Percentiles rank a stretch among this genome's conserved stretches.
These are phyloP conservation scores for Stevia rebaudiana DNA, from an alignment of 140 eudicot genomes.

Conservation along the genomic window DNA sequence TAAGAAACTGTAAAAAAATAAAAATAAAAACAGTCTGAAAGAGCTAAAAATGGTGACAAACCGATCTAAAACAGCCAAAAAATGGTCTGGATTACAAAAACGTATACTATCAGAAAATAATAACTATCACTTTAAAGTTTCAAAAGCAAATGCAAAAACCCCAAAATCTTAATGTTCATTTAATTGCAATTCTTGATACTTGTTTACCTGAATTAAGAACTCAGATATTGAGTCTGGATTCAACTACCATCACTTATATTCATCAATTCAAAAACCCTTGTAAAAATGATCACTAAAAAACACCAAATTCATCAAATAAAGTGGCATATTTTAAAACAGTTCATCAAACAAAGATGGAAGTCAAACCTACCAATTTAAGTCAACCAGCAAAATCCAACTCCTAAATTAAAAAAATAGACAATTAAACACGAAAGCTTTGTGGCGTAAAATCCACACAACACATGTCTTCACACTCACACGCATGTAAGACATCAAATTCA, in stretches of 20 bases:
- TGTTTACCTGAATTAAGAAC: background rate
- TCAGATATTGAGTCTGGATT: background rate
- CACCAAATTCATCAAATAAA: slow-evolving; percentile 2
- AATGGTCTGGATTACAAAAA: background rate
- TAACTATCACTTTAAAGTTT: background rate
- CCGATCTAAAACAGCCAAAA: too few relatives aligned
- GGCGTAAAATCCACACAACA: slow-evolving; percentile 17
- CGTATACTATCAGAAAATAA: background rate
- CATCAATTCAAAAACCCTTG: background rate
- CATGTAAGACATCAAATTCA: slow-evolving; percentile 9
- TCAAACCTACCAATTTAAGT: slow-evolving; percentile 24
- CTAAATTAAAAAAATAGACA: slow-evolving; percentile 13
- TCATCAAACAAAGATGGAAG: slow-evolving; percentile 19
- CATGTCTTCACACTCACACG: slow-evolving; percentile 1
- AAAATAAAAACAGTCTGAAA: too few relatives aligned
- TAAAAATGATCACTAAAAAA: background rate
- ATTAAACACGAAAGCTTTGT: background rate
- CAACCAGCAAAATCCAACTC: slow-evolving; percentile 11
- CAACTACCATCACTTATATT: background rate
- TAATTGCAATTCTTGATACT: background rate
- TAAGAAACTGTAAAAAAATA: too few relatives aligned
- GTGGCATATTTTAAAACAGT: background rate
- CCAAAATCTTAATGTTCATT: background rate
- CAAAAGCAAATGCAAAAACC: slow-evolving; percentile 1
- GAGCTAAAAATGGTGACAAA: too few relatives aligned